Evolutionary conservation across 2,329 filamentous ascomycete species (phyloP), one percentile per base, ranked within the genome.

Genomic region (Aspergillus tamarii): DNA sequence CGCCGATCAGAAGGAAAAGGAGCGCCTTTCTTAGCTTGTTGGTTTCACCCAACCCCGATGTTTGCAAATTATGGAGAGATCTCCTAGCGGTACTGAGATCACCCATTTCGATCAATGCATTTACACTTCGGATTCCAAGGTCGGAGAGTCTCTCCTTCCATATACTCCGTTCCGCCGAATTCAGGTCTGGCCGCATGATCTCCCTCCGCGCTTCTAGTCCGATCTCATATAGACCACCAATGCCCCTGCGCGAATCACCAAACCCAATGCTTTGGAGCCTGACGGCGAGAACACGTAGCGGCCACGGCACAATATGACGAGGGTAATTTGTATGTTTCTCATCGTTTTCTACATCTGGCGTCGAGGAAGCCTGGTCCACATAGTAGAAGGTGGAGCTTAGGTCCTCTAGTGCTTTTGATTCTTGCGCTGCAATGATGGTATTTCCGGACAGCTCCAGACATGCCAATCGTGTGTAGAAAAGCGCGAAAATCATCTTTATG

Each of bases 181-280:
- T 84, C 45, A 77, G 74, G 14, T 75, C 79, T 0, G 87, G 84
- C 36, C 80, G 82, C 21, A 81, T 78, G 6, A 92, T 81, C 62
- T 85, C 84, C 2, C 82, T 81, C 21, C 93, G 84, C 2, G 92
- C 92, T 76, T 96, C 93, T 10, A 91, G 81, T 0, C 90, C 93
- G 2, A 98, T 84, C 66, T 97, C 93, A 74, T 97, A 96, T 75
- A 96, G 92, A 52, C 91, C 91, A 84, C 95, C 94, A 62, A 99
- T 89, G 4, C 92, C 91, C 65, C 94, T 86, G 5, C 94, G 85
- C 57, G 89, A 87, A 77, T 99, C 95, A 4, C 90, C 90, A 67
- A 95, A 96, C 1, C 92, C 93, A 53, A 97, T 86, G 0, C 92
- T 92, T 69, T 96, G 92, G 23, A 98, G 84, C 1, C 94, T 87